These are phyloP conservation scores for Ostreobium quekettii DNA, from an alignment of 139 green algal genomes.

Conservation along the genomic window DNA sequence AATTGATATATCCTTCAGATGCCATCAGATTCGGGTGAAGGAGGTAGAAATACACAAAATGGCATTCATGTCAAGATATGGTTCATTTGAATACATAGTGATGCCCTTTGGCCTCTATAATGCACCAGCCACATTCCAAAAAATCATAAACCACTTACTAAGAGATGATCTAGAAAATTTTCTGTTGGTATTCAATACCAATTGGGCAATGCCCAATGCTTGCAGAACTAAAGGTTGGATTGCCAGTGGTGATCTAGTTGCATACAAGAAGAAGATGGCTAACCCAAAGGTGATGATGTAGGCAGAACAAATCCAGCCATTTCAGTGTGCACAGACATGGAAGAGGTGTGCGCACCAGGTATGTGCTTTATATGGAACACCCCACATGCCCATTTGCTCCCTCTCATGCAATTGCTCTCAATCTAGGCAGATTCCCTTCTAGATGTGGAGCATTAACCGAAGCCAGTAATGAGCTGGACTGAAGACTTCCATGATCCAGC, in stretches of 20 bases:
- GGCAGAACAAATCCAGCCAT: background rate
- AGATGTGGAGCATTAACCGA: conserved; percentile 62
- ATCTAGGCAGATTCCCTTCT: conserved; percentile 36
- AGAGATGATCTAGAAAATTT: no score
- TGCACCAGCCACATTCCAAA: no score
- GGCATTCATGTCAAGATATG: no score
- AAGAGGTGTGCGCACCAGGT: no score
- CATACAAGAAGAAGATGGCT: background rate
- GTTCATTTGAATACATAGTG: no score
- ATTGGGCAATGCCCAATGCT: background rate
- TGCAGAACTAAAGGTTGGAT: background rate
- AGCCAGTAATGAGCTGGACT: conserved; percentile 87
- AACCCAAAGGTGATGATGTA: background rate
- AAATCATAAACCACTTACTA: no score
- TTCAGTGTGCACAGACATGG: no score
- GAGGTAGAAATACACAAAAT: no score
- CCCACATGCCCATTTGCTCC: background rate
- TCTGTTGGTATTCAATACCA: no score
- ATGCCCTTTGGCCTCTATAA: no score
- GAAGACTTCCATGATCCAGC: conserved; percentile 62
- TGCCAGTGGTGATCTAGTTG: background rate
- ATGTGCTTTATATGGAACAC: conserved; percentile 5
- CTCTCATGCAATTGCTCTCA: background rate
- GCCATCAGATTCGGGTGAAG: no score
- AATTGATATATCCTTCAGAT: no score